Conservation (phyloP, 805 yeast genomes). For the Debaryomyces prosopidis region DNA sequence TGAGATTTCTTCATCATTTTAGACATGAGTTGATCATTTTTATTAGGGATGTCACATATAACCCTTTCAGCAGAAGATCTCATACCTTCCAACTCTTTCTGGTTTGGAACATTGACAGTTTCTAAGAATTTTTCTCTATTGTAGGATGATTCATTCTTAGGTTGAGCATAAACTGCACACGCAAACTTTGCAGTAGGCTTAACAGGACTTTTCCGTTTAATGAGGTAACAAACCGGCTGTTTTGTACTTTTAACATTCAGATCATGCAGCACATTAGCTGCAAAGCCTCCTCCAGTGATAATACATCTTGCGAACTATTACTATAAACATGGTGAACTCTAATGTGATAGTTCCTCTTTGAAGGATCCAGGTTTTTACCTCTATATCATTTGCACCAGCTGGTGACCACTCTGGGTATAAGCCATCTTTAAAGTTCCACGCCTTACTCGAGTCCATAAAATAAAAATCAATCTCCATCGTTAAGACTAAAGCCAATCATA, state of each 20-base stretch:
- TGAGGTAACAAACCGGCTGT: conserved; percentile 6
- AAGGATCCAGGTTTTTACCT: conserved; percentile 10
- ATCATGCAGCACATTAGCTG: conserved; percentile 1
- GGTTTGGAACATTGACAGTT: no score
- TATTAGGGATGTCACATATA: no score
- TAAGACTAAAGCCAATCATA: conserved; percentile 12
- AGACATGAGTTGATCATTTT: no score
- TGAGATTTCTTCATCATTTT: no score
- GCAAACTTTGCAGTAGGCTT: not conserved
- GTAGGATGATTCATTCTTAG: not conserved
- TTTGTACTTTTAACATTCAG: not conserved
- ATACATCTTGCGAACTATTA: conserved; percentile 1
- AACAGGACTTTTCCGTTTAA: conserved; percentile 7
- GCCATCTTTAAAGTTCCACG: conserved; percentile 3
- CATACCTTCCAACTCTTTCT: no score
- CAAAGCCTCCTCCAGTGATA: conserved; percentile 14
- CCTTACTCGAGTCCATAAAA: not conserved
- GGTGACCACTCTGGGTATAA: conserved; percentile 10
- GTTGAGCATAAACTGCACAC: not conserved
- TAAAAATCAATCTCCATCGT: conserved; percentile 7
- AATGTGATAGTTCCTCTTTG: conserved; percentile 7
- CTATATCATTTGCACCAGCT: not conserved
- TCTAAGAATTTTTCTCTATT: no score
- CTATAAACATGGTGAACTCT: conserved; percentile 9
- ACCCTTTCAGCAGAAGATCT: no score